Percentiles rank a stretch among this genome's conserved stretches.
These are phyloP conservation scores for Phragmites australis DNA, from an alignment of 176 grass and related monocot genomes.

Conservation along the genomic window DNA sequence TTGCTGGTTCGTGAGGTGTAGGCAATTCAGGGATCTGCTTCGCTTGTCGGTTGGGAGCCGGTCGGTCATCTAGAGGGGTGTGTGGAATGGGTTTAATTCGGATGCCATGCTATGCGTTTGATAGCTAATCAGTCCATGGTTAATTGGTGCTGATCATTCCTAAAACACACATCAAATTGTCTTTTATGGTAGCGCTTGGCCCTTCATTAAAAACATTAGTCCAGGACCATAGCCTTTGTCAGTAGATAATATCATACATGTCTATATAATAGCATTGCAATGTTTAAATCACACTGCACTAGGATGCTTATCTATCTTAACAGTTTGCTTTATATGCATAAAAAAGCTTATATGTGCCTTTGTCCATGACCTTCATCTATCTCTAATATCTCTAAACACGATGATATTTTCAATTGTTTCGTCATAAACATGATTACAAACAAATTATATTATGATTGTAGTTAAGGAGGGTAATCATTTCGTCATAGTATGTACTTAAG, in stretches of 20 bases:
- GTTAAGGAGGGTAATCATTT: too few relatives aligned
- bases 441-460: too few relatives aligned
- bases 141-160: not conserved
- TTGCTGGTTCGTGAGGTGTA: not conserved
- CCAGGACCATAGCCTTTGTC: not conserved
- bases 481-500: too few relatives aligned
- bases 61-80: not conserved
- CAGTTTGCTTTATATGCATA: not conserved
- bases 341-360: not conserved
- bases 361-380: too few relatives aligned
- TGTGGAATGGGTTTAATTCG: not conserved
- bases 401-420: too few relatives aligned
- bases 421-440: too few relatives aligned
- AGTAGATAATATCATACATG: not conserved
- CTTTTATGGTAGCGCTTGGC: not conserved
- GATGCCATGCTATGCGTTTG: not conserved
- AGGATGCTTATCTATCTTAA: not conserved
- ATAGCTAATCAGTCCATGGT: not conserved
- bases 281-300: not conserved
- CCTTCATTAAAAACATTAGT: not conserved
- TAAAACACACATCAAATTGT: not conserved
- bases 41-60: not conserved
- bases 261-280: not conserved
- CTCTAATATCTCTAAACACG: too few relatives aligned
- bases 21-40: slow-evolving; percentile 1